Base-by-base conservation (phyloP, 352 stramenopile species). In the Globisporangium barbulae region DNA sequence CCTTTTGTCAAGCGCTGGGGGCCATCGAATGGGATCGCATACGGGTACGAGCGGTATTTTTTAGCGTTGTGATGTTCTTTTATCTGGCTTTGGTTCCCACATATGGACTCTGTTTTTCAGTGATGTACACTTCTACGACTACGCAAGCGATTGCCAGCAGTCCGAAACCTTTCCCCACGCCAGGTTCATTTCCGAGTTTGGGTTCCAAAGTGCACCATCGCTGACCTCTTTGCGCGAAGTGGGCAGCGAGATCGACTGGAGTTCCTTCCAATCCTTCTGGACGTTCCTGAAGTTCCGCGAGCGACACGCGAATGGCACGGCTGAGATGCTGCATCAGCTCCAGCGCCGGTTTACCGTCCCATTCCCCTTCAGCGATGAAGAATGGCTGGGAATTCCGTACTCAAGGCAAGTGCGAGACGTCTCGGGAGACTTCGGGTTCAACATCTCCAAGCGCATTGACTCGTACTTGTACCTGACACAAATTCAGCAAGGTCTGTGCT, bases 121-220 rank as follows among this genome's bases (percentile, higher is more conserved):
- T 6, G 88, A 96, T 62, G 82, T 96, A 48, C 88, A 96, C 60
- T 93, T 88, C 65, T 96, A 94, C 65, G 78, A 96, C 72, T 93
- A 94, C 60, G 70, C 75, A 8, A 78, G 69, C 33, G 85, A 94
- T 56, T 96, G 88, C 67, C 88, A 89, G 59, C 76, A 93, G 57
- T 75, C 78, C 31, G 63, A 61, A 19, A 90, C 88, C 52, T 94
- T 91, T 37, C 88, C 88, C 0, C 70, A 62, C 15, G 82, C 83
- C 39, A 77, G 85, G 30, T 94, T 96, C 64, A 78, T 94, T 54
- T 96, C 88, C 4, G 88, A 96, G 61, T 96, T 94, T 73, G 88
- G 88, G 2, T 96, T 93, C 67, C 88, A 96, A 64, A 92, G 83
- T 56, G 74, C 81, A 28, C 81, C 88, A 42, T 94, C 86, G 30